Percentiles rank a stretch among this genome's conserved stretches.
Conservation (phyloP, 805 yeast genomes). For the Kluyveromyces nonfermentans region DNA sequence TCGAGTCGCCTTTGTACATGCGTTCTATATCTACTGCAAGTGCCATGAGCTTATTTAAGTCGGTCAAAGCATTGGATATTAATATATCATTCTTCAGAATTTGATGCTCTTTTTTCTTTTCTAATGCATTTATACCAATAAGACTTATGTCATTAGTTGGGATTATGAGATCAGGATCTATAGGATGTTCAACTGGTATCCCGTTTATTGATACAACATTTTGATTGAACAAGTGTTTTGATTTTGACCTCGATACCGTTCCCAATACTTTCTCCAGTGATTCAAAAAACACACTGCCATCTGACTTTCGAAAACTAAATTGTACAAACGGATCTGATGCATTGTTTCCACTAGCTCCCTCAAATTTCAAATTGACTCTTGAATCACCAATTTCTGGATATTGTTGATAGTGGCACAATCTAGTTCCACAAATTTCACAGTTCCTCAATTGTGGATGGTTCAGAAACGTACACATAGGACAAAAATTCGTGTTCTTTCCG, state of each 20-base stretch:
- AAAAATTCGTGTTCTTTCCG: conserved; percentile 18
- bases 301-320: conserved; percentile 68
- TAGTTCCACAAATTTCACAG: conserved; percentile 85
- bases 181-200: conserved; percentile 9
- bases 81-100: conserved; percentile 51
- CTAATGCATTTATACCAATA: conserved; percentile 66
- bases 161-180: conserved; percentile 7
- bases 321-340: conserved; percentile 36
- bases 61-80: conserved; percentile 61
- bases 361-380: conserved; percentile 25
- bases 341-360: conserved; percentile 24
- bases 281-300: conserved; percentile 45
- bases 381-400: conserved; percentile 17
- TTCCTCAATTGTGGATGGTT: conserved; percentile 70
- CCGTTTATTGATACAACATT: conserved; percentile 30
- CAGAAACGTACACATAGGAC: conserved; percentile 63
- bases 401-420: conserved; percentile 24
- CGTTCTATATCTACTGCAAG: conserved; percentile 64
- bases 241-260: conserved; percentile 39
- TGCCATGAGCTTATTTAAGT: conserved; percentile 66
- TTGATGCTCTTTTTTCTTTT: conserved; percentile 44
- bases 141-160: conserved; percentile 26
- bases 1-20: conserved; percentile 31
- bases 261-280: conserved; percentile 39
- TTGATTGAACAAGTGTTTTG: conserved; percentile 15